phyloP scores from a whole-genome alignment of 2,329 filamentous ascomycete species.

The Leptographium procerum region DNA sequence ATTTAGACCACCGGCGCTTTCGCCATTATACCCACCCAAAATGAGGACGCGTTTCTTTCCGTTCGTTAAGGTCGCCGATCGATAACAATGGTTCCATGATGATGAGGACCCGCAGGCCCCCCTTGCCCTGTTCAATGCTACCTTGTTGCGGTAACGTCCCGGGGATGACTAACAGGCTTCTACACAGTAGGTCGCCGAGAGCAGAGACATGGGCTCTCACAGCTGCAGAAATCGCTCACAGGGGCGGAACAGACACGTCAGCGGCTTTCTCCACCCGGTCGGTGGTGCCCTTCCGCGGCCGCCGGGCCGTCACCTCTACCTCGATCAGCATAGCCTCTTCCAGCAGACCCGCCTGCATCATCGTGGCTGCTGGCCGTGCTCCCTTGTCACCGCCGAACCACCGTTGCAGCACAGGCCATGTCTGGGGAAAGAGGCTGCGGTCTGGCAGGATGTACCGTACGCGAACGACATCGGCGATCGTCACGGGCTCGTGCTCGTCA shows the following conservation, averaged over 20 bases:
- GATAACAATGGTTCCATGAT: neutral
- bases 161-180: neutral
- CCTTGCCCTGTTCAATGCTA: neutral
- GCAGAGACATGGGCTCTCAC: neutral
- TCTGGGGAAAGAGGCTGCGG: constrained; percentile 32
- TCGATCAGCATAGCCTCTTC: constrained; percentile 34
- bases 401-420: constrained; percentile 37
- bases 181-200: neutral
- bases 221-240: no score
- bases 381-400: constrained; percentile 36
- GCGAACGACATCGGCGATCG: constrained; percentile 35
- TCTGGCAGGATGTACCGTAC: constrained; percentile 41
- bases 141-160: neutral
- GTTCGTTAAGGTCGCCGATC: neutral
- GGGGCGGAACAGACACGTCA: neutral
- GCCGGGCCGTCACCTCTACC: constrained; percentile 22
- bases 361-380: constrained; percentile 40
- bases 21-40: neutral
- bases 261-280: neutral
- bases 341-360: constrained; percentile 39
- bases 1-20: neutral
- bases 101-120: neutral
- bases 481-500: neutral
- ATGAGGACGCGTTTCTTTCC: neutral
- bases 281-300: neutral